Base-by-base conservation (phyloP, 192 early-diverging fungal species). In the Endogone sp. region DNA sequence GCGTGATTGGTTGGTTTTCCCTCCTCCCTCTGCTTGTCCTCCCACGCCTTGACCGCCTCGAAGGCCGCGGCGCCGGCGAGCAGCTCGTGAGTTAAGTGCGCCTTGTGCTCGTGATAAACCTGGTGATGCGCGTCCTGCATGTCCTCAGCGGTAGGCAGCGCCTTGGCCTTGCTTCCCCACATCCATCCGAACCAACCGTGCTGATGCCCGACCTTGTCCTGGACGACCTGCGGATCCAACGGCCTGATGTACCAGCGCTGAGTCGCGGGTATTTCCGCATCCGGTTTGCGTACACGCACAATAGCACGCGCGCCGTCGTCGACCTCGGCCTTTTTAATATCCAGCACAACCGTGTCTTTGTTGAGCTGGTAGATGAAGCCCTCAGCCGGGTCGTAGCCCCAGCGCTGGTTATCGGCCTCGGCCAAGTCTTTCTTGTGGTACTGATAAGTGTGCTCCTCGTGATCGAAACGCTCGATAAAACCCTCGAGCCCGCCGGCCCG, bases 11-110 rank as follows among this genome's bases (percentile, higher is more conserved):
- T 68, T 22, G 69, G 64, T 13, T 75, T 60, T 23, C 73, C 73
- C 44, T 64, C 60, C 11, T 63, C 73, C 59, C 65, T 54, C 32
- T 75, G 73, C 29, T 70, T 62, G 28, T 70, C 61, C 55, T 75
- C 73, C 67, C 68, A 75, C 20, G 62, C 21, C n/a, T 70, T 69
- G n/a, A 75, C 67, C n/a, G 73, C 73, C 44, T 75, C 63, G 66
- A 44, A 75, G 31, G 73, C 73, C 20, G 61, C 73, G 26, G 73
- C 73, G 62, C 68, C 73, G 56, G 73, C 73, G 29, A 75, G 29
- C 26, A 75, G 64, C 57, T 75, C 63, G 63, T 75, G 63, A 65
- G 37, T 16, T 16, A 49, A 16, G 37, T 49, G 6, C 9, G 37
- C 0, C 37, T 49, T 49, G 9, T 49, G 6, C 37, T 49, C 37